Evolutionary conservation across 2,329 filamentous ascomycete species (phyloP).

Genomic region (Talaromyces sp.): DNA sequence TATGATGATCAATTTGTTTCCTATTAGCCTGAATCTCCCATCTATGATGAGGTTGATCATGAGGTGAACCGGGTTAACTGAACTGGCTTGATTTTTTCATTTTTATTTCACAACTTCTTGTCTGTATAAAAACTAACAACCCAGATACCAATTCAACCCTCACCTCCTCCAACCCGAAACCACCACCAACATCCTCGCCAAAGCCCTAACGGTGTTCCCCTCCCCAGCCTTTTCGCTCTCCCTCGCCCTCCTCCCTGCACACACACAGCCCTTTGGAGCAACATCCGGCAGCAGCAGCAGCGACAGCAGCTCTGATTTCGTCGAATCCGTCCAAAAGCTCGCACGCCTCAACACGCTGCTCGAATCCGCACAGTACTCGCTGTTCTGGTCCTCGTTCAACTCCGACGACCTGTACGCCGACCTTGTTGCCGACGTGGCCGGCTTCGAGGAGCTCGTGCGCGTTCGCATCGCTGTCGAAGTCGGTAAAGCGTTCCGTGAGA

Average conservation of each 20-base stretch:
- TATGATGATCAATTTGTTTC: conserved; percentile 80
- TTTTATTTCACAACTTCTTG: background rate
- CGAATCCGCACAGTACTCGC: conserved; percentile 80
- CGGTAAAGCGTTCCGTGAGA: conserved; percentile 71
- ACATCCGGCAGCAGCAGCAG: conserved; percentile 15
- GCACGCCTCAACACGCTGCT: conserved; percentile 79
- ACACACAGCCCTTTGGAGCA: conserved; percentile 61
- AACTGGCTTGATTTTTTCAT: conserved; percentile 40
- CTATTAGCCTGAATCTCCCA: conserved; percentile 81
- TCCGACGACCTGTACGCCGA: conserved; percentile 94
- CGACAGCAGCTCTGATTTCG: conserved; percentile 45
- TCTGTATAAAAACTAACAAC: background rate
- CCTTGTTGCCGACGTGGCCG: conserved; percentile 85
- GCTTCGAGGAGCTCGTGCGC: conserved; percentile 92
- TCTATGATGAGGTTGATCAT: conserved; percentile 53
- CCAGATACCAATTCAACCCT: conserved; percentile 98
- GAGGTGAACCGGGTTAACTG: conserved; percentile 72
- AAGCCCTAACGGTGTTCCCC: conserved; percentile 94
- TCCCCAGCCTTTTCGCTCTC: conserved; percentile 91
- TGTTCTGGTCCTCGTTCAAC: conserved; percentile 91
- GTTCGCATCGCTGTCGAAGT: conserved; percentile 84
- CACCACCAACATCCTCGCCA: conserved; percentile 98
- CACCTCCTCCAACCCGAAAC: conserved; percentile 95
- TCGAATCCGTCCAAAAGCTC: conserved; percentile 88
- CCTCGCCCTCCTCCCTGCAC: conserved; percentile 86